Evolutionary conservation across 495 filamentous ascomycete genomes (phyloP).

Genomic region (Aspergillus carlsbadensis): DNA sequence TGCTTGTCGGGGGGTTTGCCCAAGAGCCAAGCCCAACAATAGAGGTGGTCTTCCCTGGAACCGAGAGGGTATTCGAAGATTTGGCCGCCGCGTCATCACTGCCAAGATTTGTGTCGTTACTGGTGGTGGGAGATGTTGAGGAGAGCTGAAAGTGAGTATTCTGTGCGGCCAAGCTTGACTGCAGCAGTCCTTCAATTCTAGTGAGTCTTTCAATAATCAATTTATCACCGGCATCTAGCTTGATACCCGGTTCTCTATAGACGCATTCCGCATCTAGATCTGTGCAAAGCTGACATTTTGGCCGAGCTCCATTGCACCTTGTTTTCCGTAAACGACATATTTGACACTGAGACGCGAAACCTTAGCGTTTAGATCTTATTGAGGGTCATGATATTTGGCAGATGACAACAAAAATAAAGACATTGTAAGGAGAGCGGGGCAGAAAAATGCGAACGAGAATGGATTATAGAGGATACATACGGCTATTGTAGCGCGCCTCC

Average conservation of each 20-base stretch:
- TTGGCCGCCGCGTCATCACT: slow-evolving; percentile 59
- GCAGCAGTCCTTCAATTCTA: slow-evolving; percentile 74
- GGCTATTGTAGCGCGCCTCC: slow-evolving; percentile 69
- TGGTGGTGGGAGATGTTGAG: slow-evolving; percentile 64
- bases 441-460: neutral
- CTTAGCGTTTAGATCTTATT: slow-evolving; percentile 4
- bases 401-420: no score
- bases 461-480: slow-evolving; percentile 49
- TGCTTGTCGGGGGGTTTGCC: slow-evolving; percentile 64
- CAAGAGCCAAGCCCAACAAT: slow-evolving; percentile 71
- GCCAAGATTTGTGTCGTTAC: slow-evolving; percentile 65
- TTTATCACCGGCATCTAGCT: slow-evolving; percentile 83
- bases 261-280: slow-evolving; percentile 80
- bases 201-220: slow-evolving; percentile 75
- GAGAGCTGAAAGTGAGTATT: slow-evolving; percentile 49
- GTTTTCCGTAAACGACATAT: slow-evolving; percentile 83
- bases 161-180: slow-evolving; percentile 58
- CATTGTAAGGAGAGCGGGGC: no score
- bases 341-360: slow-evolving; percentile 58
- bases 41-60: slow-evolving; percentile 58
- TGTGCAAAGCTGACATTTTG: slow-evolving; percentile 79
- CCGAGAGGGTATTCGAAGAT: slow-evolving; percentile 30
- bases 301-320: slow-evolving; percentile 77
- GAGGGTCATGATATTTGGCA: no score
- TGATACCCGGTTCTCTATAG: slow-evolving; percentile 83